Conservation (phyloP, 441 rosid genomes). For the Erodium chrysanthum region DNA sequence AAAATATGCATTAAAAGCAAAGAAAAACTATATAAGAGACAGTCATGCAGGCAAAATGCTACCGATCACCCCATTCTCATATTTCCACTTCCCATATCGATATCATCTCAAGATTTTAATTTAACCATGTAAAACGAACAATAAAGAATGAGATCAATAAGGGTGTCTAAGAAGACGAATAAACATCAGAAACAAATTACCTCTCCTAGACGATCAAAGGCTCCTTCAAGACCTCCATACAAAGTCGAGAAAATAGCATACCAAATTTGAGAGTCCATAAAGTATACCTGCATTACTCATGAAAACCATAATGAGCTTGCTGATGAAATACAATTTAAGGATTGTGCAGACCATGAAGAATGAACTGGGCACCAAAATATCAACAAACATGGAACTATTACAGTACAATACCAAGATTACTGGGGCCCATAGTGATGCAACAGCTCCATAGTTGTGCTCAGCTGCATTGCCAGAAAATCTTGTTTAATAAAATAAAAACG, state of each 20-base stretch:
- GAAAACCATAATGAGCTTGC: constrained; percentile 9
- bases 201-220: constrained; percentile 97
- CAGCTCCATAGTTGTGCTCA: constrained; percentile 58
- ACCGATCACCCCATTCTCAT: neutral
- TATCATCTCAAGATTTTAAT: neutral
- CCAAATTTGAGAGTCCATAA: constrained; percentile 98
- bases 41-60: neutral
- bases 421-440: constrained; percentile 77
- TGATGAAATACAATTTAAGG: neutral
- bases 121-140: neutral
- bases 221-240: constrained; percentile 89
- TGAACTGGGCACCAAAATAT: too few relatives aligned
- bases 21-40: neutral
- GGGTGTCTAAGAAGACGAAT: constrained; percentile 2
- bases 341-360: neutral
- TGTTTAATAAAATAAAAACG: constrained; percentile 14
- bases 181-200: constrained; percentile 28
- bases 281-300: constrained; percentile 58
- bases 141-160: neutral
- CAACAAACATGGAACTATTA: neutral
- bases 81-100: neutral
- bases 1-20: neutral
- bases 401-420: constrained; percentile 45
- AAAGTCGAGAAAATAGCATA: constrained; percentile 79
- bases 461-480: constrained; percentile 32